Evolutionary conservation across 129 eudicot species (phyloP).

Genomic region (Pittosporum tobira): DNA sequence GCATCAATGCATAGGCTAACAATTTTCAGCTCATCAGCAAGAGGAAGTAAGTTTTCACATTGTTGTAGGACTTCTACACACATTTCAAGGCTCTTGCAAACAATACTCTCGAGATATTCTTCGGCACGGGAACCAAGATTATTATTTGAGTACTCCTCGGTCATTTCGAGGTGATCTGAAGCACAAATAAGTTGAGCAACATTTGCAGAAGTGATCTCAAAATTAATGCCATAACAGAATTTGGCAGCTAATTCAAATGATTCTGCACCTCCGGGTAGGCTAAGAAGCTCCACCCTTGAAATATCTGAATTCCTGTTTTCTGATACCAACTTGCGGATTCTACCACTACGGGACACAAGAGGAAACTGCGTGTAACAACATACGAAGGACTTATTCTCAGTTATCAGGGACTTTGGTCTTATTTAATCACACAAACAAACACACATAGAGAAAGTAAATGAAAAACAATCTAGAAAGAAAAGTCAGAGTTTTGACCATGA

Average conservation of each 20-base stretch:
- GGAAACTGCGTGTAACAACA: constrained; percentile 56
- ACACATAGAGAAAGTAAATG: neutral
- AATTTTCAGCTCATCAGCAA: constrained; percentile 73
- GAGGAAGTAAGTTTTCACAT: constrained; percentile 75
- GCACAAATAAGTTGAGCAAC: constrained; percentile 78
- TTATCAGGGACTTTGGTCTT: neutral
- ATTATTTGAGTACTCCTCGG: constrained; percentile 61
- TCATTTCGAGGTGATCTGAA: constrained; percentile 94
- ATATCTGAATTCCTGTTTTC: constrained; percentile 60
- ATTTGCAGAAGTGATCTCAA: constrained; percentile 81
- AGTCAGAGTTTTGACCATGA: neutral
- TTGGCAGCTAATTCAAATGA: constrained; percentile 92
- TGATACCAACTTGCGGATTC: constrained; percentile 70
- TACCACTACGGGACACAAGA: constrained; percentile 84
- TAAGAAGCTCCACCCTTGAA: constrained; percentile 65
- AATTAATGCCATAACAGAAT: constrained; percentile 87
- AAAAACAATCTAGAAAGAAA: neutral
- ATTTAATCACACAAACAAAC: neutral
- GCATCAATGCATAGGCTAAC: constrained; percentile 72
- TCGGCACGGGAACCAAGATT: constrained; percentile 75
- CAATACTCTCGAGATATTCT: constrained; percentile 68
- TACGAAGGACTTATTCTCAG: neutral
- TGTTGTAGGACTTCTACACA: constrained; percentile 81
- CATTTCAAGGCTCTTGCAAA: constrained; percentile 81
- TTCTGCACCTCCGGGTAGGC: constrained; percentile 85